A percentile compares a stretch with the other conserved stretches of the same genome.
These are phyloP conservation scores for Amylocystis lapponica DNA, from an alignment of 768 basidiomycete genomes.

Conservation along the genomic window DNA sequence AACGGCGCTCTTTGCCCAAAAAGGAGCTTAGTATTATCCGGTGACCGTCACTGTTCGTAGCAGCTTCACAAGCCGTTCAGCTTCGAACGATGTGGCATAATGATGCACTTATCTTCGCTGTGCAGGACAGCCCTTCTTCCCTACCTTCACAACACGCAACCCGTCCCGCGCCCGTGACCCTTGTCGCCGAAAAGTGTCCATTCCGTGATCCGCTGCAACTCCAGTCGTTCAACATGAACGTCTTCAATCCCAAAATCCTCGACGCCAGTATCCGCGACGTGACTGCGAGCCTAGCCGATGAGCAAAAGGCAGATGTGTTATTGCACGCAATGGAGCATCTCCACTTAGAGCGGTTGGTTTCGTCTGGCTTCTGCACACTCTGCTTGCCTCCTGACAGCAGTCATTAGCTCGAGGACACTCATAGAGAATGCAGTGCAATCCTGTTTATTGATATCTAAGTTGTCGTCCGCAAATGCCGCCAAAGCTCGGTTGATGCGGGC, in stretches of 20 bases:
- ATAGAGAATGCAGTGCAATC: constrained; percentile 76
- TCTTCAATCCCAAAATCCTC: constrained; percentile 73
- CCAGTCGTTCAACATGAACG: constrained; percentile 37
- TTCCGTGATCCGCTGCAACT: not conserved
- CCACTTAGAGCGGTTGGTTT: constrained; percentile 57
- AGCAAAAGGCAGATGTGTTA: constrained; percentile 65
- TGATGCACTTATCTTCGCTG: no score
- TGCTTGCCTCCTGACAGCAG: not conserved
- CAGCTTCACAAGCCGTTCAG: no score
- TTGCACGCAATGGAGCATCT: constrained; percentile 82
- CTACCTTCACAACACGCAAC: no score
- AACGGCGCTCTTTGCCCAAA: no score
- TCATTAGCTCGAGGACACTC: constrained; percentile 45
- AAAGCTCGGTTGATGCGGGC: constrained; percentile 63
- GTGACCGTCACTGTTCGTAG: no score
- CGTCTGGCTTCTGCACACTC: constrained; percentile 2
- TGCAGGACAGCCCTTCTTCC: no score
- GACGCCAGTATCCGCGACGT: constrained; percentile 74
- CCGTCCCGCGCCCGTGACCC: no score
- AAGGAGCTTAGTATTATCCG: no score
- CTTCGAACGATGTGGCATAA: no score
- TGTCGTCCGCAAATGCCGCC: constrained; percentile 45
- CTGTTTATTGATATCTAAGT: constrained; percentile 51
- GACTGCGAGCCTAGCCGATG: constrained; percentile 47
- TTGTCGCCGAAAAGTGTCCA: no score